A percentile compares a stretch with the other conserved stretches of the same genome.
Conservation (phyloP, 192 early-diverging fungal species). For the Rhizophagus clarus region DNA sequence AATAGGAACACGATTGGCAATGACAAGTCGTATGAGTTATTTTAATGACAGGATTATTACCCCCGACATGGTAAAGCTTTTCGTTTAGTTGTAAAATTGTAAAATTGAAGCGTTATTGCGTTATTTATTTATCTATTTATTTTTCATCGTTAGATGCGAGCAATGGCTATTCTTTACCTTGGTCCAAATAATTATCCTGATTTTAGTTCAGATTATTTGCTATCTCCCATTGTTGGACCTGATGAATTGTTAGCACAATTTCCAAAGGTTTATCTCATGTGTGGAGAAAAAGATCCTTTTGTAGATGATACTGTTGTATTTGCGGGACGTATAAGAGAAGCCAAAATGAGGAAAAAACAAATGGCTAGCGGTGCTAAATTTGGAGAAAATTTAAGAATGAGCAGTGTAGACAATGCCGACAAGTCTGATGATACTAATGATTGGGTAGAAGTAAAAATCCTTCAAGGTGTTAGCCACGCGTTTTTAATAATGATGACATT, state of each 20-base stretch:
- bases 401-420: slow-evolving; percentile 17
- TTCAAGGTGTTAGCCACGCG: slow-evolving; percentile 70
- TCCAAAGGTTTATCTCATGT: slow-evolving; percentile 87
- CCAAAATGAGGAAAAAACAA: slow-evolving; percentile 62
- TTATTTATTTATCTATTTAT: background rate
- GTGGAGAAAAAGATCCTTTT: slow-evolving; percentile 95
- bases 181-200: slow-evolving; percentile 79
- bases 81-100: background rate
- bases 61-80: slow-evolving; percentile 67
- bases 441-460: slow-evolving; percentile 68
- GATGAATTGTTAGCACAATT: slow-evolving; percentile 84
- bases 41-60: slow-evolving; percentile 88
- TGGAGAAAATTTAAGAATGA: slow-evolving; percentile 51
- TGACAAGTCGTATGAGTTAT: slow-evolving; percentile 76
- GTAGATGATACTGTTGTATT: slow-evolving; percentile 96
- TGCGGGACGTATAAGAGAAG: slow-evolving; percentile 81
- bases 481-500: slow-evolving; percentile 72
- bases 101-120: too few species aligned
- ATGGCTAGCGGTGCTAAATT: background rate
- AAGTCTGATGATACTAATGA: slow-evolving; percentile 35
- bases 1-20: slow-evolving; percentile 60
- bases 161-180: slow-evolving; percentile 80
- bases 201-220: slow-evolving; percentile 79
- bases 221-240: slow-evolving; percentile 86
- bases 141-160: slow-evolving; percentile 53